Conservation (phyloP, 176 grass and related monocot species). For the Aegilops umbellulata region DNA sequence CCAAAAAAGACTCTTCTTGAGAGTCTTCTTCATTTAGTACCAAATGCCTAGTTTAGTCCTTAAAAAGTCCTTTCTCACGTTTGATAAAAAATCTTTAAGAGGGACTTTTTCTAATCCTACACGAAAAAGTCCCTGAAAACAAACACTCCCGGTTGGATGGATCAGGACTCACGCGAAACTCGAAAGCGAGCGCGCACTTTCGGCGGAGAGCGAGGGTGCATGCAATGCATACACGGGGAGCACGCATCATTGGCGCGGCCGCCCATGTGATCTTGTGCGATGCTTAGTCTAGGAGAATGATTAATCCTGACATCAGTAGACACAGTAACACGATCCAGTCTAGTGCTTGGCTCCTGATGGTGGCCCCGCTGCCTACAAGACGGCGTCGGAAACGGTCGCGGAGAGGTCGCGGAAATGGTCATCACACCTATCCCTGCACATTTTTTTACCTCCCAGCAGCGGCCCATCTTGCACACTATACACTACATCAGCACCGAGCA, state of each 20-base stretch:
- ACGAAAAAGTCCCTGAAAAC: too few relatives aligned
- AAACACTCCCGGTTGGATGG: neutral
- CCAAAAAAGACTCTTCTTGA: too few relatives aligned
- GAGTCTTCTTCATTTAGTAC: too few relatives aligned
- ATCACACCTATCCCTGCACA: neutral
- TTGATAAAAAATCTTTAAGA: too few relatives aligned
- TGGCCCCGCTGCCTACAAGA: neutral
- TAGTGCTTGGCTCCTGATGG: neutral
- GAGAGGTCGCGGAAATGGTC: too few relatives aligned
- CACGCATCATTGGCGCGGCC: neutral
- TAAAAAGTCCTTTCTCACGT: too few relatives aligned
- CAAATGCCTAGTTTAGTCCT: too few relatives aligned
- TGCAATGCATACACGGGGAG: neutral
- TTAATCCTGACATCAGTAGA: neutral
- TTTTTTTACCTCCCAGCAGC: neutral
- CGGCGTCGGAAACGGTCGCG: too few relatives aligned
- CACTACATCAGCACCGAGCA: too few relatives aligned
- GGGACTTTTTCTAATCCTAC: too few relatives aligned
- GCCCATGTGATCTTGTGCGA: constrained; percentile 16
- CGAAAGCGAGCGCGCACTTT: constrained; percentile 8
- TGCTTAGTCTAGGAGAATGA: too few relatives aligned
- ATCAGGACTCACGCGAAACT: neutral
- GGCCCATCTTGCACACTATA: too few relatives aligned
- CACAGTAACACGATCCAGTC: neutral
- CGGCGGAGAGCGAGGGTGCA: neutral